Conservation (phyloP, 768 basidiomycete species). For the Boletus barrowsii region DNA sequence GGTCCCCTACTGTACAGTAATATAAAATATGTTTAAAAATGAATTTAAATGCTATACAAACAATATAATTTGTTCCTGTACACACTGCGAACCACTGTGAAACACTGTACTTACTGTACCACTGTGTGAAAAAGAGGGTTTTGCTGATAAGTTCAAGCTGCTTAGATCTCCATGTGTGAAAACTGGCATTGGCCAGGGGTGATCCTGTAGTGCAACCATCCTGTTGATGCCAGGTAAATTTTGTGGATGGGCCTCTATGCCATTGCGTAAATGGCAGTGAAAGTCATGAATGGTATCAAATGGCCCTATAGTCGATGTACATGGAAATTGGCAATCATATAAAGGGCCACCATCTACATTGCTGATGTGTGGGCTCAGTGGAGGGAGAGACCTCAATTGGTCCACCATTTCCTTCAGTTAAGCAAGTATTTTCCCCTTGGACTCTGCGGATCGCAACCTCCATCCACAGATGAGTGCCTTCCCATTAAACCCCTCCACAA, state of each 20-base stretch:
- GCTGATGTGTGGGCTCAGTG: neutral
- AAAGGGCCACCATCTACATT: neutral
- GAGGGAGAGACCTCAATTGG: neutral
- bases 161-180: neutral
- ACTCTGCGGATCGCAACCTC: neutral
- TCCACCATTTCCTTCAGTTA: neutral
- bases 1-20: too few species aligned
- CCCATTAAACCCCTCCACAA: neutral
- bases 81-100: too few species aligned
- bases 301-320: neutral
- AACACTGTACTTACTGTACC: too few species aligned
- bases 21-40: too few species aligned
- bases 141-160: too few species aligned
- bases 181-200: neutral
- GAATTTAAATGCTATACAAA: too few species aligned
- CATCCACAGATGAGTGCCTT: neutral
- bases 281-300: neutral
- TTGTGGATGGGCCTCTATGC: neutral
- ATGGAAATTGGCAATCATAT: neutral
- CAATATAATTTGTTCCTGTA: too few species aligned
- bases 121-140: too few species aligned
- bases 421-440: neutral
- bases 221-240: neutral
- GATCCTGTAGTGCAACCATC: neutral
- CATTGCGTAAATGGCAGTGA: neutral